Evolutionary conservation across 202 grass and related monocot species (phyloP).

Genomic region (Elaeis oleifera): DNA sequence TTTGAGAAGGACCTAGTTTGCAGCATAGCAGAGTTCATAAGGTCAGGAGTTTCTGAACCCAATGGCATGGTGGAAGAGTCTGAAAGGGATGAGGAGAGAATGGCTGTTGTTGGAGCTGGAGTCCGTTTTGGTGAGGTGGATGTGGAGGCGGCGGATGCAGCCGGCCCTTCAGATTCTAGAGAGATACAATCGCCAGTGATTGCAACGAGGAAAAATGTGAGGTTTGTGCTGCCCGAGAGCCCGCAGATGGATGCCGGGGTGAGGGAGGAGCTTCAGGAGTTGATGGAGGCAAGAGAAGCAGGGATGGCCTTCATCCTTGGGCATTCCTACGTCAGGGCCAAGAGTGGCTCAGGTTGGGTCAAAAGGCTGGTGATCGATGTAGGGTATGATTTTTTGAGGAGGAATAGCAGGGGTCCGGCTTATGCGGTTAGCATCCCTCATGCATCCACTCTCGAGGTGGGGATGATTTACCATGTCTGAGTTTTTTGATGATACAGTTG

Average conservation of each 20-base stretch:
- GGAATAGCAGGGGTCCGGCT: constrained; percentile 69
- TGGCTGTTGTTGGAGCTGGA: constrained; percentile 61
- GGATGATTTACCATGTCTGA: constrained; percentile 92
- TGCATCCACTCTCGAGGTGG: constrained; percentile 84
- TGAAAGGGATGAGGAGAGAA: constrained; percentile 50
- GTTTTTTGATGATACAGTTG: too few species aligned
- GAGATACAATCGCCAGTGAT: constrained; percentile 37
- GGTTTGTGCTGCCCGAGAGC: constrained; percentile 67
- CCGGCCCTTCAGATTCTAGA: constrained; percentile 27
- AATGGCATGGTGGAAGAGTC: constrained; percentile 16
- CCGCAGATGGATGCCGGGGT: constrained; percentile 44
- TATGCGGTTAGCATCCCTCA: constrained; percentile 75
- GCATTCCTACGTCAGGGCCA: constrained; percentile 74
- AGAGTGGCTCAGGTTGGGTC: constrained; percentile 69
- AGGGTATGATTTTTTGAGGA: constrained; percentile 73
- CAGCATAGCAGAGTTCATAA: constrained; percentile 94
- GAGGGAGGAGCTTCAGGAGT: constrained; percentile 71
- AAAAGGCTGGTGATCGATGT: constrained; percentile 72
- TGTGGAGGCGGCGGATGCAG: constrained; percentile 14
- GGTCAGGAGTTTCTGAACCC: constrained; percentile 28
- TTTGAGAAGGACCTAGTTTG: constrained; percentile 87
- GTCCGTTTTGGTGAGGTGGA: constrained; percentile 58
- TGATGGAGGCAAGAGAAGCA: constrained; percentile 79
- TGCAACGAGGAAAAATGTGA: constrained; percentile 47
- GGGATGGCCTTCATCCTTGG: constrained; percentile 94